These are phyloP conservation scores for Teunomyces atbi DNA, from an alignment of 805 yeast genomes.

Conservation along the genomic window DNA sequence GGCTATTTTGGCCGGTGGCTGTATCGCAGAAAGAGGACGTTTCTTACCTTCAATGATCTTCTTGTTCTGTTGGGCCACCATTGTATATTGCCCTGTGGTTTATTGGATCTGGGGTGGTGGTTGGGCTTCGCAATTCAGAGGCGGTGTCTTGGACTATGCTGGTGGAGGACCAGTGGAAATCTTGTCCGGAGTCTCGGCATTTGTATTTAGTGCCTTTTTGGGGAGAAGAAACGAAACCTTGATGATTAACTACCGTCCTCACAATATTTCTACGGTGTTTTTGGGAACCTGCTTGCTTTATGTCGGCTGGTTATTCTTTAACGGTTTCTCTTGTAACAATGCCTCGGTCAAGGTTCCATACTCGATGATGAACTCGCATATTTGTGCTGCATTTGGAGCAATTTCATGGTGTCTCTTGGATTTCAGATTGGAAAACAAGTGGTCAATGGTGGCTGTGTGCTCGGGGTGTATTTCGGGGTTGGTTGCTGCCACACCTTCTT, in stretches of 20 bases:
- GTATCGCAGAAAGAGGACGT: slow-evolving; percentile 85
- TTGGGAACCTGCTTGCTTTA: slow-evolving; percentile 84
- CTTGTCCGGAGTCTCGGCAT: slow-evolving; percentile 85
- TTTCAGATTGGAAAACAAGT: slow-evolving; percentile 81
- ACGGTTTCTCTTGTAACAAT: slow-evolving; percentile 82
- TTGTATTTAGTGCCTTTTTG: slow-evolving; percentile 75
- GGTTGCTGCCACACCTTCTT: slow-evolving; percentile 95
- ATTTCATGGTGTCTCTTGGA: slow-evolving; percentile 90
- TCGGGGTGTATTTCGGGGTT: slow-evolving; percentile 95
- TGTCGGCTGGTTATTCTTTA: slow-evolving; percentile 96
- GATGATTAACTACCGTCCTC: slow-evolving; percentile 89
- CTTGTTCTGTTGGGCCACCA: slow-evolving; percentile 82
- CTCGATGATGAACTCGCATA: slow-evolving; percentile 87
- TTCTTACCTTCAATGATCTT: slow-evolving; percentile 81
- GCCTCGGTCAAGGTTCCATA: slow-evolving; percentile 84
- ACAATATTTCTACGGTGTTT: slow-evolving; percentile 87
- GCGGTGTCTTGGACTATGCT: slow-evolving; percentile 95
- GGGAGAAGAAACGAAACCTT: slow-evolving; percentile 76
- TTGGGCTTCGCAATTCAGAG: slow-evolving; percentile 74
- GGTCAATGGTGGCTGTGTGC: slow-evolving; percentile 94
- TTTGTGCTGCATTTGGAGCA: slow-evolving; percentile 89
- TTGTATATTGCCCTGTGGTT: slow-evolving; percentile 92
- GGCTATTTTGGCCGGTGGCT: slow-evolving; percentile 88
- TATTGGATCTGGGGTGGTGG: slow-evolving; percentile 97
- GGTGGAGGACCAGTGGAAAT: slow-evolving; percentile 99